Base-by-base conservation (phyloP, 1,284 basidiomycete genomes). In the Blastosporella zonata region DNA sequence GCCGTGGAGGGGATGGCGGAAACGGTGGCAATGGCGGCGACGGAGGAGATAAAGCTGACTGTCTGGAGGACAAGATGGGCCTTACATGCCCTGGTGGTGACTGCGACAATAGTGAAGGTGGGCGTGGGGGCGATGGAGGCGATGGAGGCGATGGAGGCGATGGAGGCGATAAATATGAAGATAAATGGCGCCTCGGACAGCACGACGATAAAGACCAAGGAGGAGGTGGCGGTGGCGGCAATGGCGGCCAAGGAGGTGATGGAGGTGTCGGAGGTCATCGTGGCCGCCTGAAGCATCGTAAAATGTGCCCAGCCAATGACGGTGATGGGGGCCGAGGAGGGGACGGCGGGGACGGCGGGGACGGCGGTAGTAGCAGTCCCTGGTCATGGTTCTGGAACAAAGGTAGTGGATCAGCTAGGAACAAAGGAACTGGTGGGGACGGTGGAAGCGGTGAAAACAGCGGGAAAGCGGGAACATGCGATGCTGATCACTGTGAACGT, bases 1-100 rank as follows among this genome's bases (percentile, higher is more conserved):
- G 36, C 2, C 20, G 3, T 18, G 33, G 37, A 20, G 46, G 34
- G 6, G 23, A 47, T 29, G 46, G 47, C 25, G 47, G 46, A 3
- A 46, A 17, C 10, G 43, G 31, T 13, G 43, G 43, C 22, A 21
- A 39, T 31, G 45, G 45, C 4, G 37, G 45, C 8, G 3, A 31
- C 10, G 34, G 45, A 9, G 44, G 44, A 38, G 18, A 22, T 22
- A 34, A 23, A 6, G 33, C 29, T 2, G 15, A 15, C 9, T 22
- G 29, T 22, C 22, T 28, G 22, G 34, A 35, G 37, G 37, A n/a
- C n/a, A n/a, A n/a, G n/a, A n/a, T n/a, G n/a, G n/a, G n/a, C n/a
- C n/a, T n/a, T n/a, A n/a, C n/a, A n/a, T n/a, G n/a, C n/a, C n/a
- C n/a, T n/a, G n/a, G n/a, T n/a, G n/a, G n/a, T n/a, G n/a, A 27